phyloP scores from a whole-genome alignment of 2,329 filamentous ascomycete genomes.

The Penicillium rolfsii region DNA sequence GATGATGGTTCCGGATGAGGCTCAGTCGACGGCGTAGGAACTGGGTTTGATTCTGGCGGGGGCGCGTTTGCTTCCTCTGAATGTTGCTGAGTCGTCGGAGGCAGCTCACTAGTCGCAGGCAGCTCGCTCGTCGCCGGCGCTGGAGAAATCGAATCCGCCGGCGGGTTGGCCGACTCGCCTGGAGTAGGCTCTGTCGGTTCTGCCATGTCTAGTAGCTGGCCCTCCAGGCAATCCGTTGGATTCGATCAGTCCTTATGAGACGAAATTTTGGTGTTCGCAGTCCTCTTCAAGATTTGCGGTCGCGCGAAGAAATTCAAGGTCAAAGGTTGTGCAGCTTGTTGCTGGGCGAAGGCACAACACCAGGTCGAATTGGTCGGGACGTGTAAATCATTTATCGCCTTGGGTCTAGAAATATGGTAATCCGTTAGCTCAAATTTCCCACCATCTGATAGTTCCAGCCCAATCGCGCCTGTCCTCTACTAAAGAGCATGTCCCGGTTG shows the following conservation, averaged over 20 bases:
- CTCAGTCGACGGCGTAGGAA: conserved; percentile 4
- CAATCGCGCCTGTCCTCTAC: not conserved
- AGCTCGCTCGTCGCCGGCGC: conserved; percentile 19
- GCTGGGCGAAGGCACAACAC: conserved; percentile 30
- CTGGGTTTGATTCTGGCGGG: conserved; percentile 18
- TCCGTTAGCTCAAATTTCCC: conserved; percentile 20
- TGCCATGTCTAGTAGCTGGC: conserved; percentile 24
- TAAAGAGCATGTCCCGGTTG: not conserved
- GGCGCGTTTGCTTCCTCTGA: conserved; percentile 12
- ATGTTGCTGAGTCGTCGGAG: conserved; percentile 25
- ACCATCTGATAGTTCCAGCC: not conserved
- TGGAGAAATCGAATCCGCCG: conserved; percentile 25
- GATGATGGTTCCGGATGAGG: conserved; percentile 6
- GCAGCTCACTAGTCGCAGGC: conserved; percentile 24
- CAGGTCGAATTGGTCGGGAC: conserved; percentile 26
- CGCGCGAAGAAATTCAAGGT: conserved; percentile 18
- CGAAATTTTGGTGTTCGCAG: not conserved
- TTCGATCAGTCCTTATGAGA: conserved; percentile 9
- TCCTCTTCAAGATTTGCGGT: conserved; percentile 1
- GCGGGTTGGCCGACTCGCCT: conserved; percentile 22
- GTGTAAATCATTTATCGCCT: conserved; percentile 34
- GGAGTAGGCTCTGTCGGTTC: conserved; percentile 28
- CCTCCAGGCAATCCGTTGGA: conserved; percentile 10
- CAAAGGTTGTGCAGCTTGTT: conserved; percentile 29
- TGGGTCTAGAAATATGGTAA: conserved; percentile 16